Conservation (phyloP, 768 basidiomycete species). For the Amanita molliuscula region DNA sequence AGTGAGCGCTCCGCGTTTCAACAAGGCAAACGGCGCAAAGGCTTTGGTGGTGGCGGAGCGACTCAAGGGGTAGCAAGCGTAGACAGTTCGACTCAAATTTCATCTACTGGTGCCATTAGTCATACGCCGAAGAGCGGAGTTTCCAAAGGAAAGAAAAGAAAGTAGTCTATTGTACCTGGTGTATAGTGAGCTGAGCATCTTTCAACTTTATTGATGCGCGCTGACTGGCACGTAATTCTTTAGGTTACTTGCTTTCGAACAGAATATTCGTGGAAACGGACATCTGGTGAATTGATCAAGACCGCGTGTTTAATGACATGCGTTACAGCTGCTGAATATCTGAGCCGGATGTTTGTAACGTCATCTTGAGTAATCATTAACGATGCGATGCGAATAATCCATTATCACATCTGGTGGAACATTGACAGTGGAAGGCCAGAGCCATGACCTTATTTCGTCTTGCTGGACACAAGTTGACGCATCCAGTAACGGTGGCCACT, state of each 20-base stretch:
- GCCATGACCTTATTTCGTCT: neutral
- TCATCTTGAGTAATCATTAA: neutral
- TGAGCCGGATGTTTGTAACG: neutral
- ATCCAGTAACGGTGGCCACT: neutral
- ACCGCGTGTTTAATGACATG: constrained; percentile 1
- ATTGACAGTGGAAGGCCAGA: neutral
- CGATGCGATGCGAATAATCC: neutral
- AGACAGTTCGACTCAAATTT: constrained; percentile 22
- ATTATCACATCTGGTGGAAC: neutral
- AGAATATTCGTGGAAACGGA: neutral
- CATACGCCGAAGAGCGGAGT: constrained; percentile 27
- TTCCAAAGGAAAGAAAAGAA: constrained; percentile 62
- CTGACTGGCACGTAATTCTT: constrained; percentile 5
- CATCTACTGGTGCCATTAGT: constrained; percentile 18
- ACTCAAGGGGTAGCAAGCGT: constrained; percentile 53
- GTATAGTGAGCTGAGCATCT: neutral
- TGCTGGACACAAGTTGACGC: neutral
- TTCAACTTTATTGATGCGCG: neutral
- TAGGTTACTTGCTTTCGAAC: constrained; percentile 2
- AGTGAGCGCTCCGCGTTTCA: constrained; percentile 59
- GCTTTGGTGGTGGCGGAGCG: constrained; percentile 43
- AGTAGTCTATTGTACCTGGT: constrained; percentile 23
- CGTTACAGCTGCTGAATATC: neutral
- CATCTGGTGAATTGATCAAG: neutral
- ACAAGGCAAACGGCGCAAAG: constrained; percentile 43